Conservation (phyloP, 306 rosid species). For the Prunus armeniaca region DNA sequence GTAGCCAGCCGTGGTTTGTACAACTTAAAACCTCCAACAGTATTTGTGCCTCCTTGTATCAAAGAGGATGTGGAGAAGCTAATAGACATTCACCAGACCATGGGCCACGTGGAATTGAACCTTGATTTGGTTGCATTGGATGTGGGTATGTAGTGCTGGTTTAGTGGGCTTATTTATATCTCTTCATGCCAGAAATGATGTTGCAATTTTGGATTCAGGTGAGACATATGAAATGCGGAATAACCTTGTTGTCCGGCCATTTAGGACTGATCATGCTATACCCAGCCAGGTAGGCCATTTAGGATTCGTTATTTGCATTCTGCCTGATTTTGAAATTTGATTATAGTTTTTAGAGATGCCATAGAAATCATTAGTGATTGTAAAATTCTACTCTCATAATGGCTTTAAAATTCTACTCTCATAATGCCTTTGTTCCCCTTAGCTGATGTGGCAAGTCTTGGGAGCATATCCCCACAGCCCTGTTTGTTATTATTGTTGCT, state of each 20-base stretch:
- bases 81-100: slow-evolving; percentile 70
- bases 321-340: background rate
- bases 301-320: background rate
- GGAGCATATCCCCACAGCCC: background rate
- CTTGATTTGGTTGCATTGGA: slow-evolving; percentile 84
- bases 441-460: background rate
- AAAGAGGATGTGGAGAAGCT: slow-evolving; percentile 85
- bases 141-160: slow-evolving; percentile 55
- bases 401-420: too few relatives aligned
- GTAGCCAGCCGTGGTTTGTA: slow-evolving; percentile 89
- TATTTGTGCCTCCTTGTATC: slow-evolving; percentile 89
- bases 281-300: slow-evolving; percentile 74
- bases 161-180: slow-evolving; percentile 12
- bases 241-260: slow-evolving; percentile 92
- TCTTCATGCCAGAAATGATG: slow-evolving; percentile 18
- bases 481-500: background rate
- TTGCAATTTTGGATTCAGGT: slow-evolving; percentile 52
- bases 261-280: slow-evolving; percentile 81
- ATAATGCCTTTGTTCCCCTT: background rate
- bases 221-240: slow-evolving; percentile 91
- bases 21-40: slow-evolving; percentile 81
- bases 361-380: too few relatives aligned
- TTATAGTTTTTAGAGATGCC: too few relatives aligned
- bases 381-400: too few relatives aligned
- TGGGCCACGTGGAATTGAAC: slow-evolving; percentile 83